phyloP scores from a whole-genome alignment of 495 filamentous ascomycete genomes.

The Penicillium salamii region DNA sequence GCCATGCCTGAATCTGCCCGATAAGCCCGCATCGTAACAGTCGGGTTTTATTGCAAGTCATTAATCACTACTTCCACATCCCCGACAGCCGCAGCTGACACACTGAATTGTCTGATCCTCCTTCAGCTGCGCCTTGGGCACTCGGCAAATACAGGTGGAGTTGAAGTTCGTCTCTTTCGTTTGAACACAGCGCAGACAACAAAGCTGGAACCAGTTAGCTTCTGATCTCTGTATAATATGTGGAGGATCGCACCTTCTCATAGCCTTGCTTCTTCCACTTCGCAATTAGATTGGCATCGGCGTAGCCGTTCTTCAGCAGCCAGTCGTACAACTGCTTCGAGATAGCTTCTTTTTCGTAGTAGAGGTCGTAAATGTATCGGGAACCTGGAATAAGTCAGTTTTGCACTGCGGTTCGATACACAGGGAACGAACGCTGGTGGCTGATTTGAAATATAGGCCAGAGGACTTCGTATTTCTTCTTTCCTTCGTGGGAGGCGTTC shows the following conservation, averaged over 20 bases:
- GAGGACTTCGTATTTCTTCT: constrained; percentile 80
- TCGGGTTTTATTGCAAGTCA: not conserved
- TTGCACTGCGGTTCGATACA: not conserved
- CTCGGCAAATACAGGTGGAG: constrained; percentile 94
- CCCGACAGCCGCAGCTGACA: constrained; percentile 92
- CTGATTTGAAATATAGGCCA: constrained; percentile 98
- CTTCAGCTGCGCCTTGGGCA: constrained; percentile 87
- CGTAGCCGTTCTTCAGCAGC: constrained; percentile 95
- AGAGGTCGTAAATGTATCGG: constrained; percentile 94
- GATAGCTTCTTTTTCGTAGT: constrained; percentile 97
- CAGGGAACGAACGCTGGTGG: constrained; percentile 70
- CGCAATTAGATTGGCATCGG: constrained; percentile 89
- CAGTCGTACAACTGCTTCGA: constrained; percentile 88
- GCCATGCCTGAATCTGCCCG: not conserved
- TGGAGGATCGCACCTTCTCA: constrained; percentile 68
- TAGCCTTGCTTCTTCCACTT: constrained; percentile 99
- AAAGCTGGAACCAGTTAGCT: constrained; percentile 56
- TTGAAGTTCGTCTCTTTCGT: constrained; percentile 99
- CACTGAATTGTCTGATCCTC: constrained; percentile 89
- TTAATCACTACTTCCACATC: constrained; percentile 83
- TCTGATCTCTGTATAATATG: not conserved
- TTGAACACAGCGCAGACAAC: constrained; percentile 93
- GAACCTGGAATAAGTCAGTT: constrained; percentile 45
- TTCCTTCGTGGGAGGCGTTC: constrained; percentile 71
- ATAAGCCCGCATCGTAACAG: too few relatives aligned